These are phyloP conservation scores for Mucor ambiguus DNA, from an alignment of 371 early-diverging fungal genomes.

Conservation along the genomic window DNA sequence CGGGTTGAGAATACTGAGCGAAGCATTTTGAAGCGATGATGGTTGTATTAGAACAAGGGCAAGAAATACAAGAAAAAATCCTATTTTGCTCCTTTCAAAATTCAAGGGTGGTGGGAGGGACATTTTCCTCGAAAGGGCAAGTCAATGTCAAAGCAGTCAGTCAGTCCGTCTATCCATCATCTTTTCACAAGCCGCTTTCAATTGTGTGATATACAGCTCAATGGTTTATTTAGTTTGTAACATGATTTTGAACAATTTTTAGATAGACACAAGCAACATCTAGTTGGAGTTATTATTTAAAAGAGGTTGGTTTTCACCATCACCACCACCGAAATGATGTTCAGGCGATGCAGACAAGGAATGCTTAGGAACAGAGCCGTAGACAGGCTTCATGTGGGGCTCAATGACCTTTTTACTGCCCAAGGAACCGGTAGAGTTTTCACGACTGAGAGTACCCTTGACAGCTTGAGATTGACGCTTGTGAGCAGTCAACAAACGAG, in stretches of 20 bases:
- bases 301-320: conserved; percentile 25
- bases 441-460: conserved; percentile 6
- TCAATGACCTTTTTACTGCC: conserved; percentile 26
- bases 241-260: too few relatives aligned
- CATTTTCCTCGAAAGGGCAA: neutral
- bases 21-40: conserved; percentile 18
- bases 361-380: conserved; percentile 24
- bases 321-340: neutral
- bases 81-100: neutral
- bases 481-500: conserved; percentile 26
- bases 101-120: conserved; percentile 1
- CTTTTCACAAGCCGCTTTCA: neutral
- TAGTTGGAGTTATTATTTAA: conserved; percentile 9
- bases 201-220: neutral
- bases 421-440: conserved; percentile 19
- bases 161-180: neutral
- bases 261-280: neutral
- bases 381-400: conserved; percentile 27
- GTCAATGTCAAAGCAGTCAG: neutral
- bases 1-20: conserved; percentile 20
- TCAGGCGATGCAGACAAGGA: conserved; percentile 23
- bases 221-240: too few relatives aligned
- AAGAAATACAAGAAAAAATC: neutral
- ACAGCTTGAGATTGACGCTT: conserved; percentile 12
- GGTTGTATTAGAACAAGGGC: neutral